Conservation (phyloP, 768 basidiomycete genomes). For the Boletus sp. region DNA sequence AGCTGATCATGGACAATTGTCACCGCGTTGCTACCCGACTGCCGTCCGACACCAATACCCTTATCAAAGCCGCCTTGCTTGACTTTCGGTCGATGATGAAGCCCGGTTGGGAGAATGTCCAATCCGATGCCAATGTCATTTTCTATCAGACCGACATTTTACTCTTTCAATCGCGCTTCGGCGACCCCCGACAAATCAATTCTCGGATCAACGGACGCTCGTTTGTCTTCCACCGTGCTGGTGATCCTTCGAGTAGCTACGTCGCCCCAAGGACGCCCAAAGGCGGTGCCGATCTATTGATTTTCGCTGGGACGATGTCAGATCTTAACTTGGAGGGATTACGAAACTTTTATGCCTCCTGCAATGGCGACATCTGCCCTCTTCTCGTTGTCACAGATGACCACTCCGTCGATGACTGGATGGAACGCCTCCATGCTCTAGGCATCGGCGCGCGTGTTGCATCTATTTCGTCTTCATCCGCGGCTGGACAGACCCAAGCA, state of each 20-base stretch:
- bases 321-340: slow-evolving; percentile 9
- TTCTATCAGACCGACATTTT: slow-evolving; percentile 15
- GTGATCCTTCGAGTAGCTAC: slow-evolving; percentile 14
- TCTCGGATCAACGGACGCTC: slow-evolving; percentile 24
- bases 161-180: slow-evolving; percentile 15
- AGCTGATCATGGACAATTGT: slow-evolving; percentile 22
- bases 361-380: slow-evolving; percentile 24
- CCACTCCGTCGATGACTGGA: slow-evolving; percentile 10
- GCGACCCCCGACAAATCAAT: slow-evolving; percentile 14
- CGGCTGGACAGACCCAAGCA: not conserved
- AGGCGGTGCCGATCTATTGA: slow-evolving; percentile 23
- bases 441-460: slow-evolving; percentile 17
- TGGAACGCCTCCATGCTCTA: not conserved
- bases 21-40: slow-evolving; percentile 14
- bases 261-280: slow-evolving; percentile 18
- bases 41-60: slow-evolving; percentile 14
- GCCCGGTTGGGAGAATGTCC: slow-evolving; percentile 24
- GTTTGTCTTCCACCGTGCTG: slow-evolving; percentile 21
- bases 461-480: not conserved
- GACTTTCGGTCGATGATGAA: slow-evolving; percentile 28
- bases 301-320: slow-evolving; percentile 18
- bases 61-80: slow-evolving; percentile 25
- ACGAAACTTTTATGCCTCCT: slow-evolving; percentile 13
- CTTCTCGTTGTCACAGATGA: slow-evolving; percentile 20
- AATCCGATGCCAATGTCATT: slow-evolving; percentile 15